Evolutionary conservation across 257 asterid genomes (phyloP), one percentile per base, ranked within the genome.

Genomic region (Eustoma russellianum): DNA sequence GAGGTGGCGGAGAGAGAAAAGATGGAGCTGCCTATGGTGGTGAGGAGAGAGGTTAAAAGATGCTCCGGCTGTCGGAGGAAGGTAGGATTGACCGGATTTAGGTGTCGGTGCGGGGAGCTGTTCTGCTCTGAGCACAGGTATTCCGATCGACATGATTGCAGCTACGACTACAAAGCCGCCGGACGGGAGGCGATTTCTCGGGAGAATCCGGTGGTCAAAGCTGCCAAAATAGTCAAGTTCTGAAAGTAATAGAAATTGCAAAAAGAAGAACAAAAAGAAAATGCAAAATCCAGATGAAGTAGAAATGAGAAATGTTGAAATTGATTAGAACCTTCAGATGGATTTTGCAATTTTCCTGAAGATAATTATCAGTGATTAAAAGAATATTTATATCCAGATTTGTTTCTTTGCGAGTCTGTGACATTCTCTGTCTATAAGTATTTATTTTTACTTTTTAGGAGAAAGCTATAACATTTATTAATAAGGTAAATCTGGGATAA

Each of bases 161-260:
- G 79, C 73, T 87, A 76, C 64, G 96, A 84, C 60, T 87, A 87
- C 80, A 84, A 82, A 60, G 3, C 87, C 45, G 85, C 86, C 61
- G 97, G 95, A 11, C 71, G 97, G 19, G 95, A 85, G 14, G 80
- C 77, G 52, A 88, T 85, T 56, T 79, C 81, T 8, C 74, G 83
- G 75, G 92, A 85, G 73, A 88, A 88, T 85, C 97, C 95, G 44
- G 92, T 85, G 61, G 94, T 85, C 35, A 88, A 86, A 66, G 97
- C 94, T 5, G 88, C 91, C 5, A 85, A 88, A 41, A 55, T 55
- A 17, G 48, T 55, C 1, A 55, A 55, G n/a, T 17, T 55, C 17
- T 55, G 48, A 55, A 55, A 48, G 35, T 8, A 7, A 41, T 7
- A 17, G 2, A 0, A 19, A 19, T n/a, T n/a, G n/a, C n/a, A n/a